Evolutionary conservation across 106 monocot species (phyloP).

Genomic region (Allium fistulosum): DNA sequence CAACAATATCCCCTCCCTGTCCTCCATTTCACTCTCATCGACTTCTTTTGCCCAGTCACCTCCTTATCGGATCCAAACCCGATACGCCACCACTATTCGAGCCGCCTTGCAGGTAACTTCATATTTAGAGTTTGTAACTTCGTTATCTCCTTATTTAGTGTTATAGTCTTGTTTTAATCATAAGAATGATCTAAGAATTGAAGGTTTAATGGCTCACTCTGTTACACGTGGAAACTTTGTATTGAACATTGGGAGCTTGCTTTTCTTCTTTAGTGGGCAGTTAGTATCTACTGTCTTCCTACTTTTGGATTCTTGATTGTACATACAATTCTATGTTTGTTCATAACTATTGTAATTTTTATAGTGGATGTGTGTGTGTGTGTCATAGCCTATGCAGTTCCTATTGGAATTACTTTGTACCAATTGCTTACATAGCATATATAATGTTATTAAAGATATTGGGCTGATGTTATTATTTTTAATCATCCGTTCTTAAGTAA

Average conservation of each 20-base stretch:
- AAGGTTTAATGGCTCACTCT: too few relatives aligned
- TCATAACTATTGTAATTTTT: too few relatives aligned
- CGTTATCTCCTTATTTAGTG: neutral
- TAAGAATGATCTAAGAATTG: too few relatives aligned
- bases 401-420: neutral
- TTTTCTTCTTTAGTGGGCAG: too few relatives aligned
- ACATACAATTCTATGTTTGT: too few relatives aligned
- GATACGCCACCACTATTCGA: conserved; percentile 1
- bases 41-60: neutral
- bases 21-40: neutral
- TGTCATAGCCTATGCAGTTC: neutral
- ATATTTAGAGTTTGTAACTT: neutral
- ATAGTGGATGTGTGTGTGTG: too few relatives aligned
- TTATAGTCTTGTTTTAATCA: too few relatives aligned
- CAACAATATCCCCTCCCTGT: neutral
- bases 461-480: neutral
- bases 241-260: too few relatives aligned
- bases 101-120: conserved; percentile 1
- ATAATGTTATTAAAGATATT: neutral
- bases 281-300: too few relatives aligned
- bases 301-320: too few relatives aligned
- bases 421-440: neutral
- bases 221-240: too few relatives aligned
- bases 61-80: conserved; percentile 11
- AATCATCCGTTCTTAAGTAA: neutral